Conservation (phyloP, 768 basidiomycete genomes). For the Agaricus blazei region DNA sequence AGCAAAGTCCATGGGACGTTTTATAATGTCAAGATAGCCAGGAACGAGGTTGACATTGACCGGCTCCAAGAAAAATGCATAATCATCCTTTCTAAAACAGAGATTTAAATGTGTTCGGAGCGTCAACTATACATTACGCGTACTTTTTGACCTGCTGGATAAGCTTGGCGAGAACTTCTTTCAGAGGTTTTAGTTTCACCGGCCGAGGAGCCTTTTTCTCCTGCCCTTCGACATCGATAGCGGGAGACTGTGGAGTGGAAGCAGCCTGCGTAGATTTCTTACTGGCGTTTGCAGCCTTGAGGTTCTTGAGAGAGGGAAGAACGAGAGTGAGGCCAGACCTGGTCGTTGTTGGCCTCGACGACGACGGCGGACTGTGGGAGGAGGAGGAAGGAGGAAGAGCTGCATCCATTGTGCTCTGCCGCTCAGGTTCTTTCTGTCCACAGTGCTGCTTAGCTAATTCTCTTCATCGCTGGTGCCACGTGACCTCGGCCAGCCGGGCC, state of each 20-base stretch:
- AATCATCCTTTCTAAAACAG: conserved; percentile 68
- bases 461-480: conserved; percentile 1
- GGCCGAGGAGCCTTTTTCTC: conserved; percentile 50
- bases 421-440: conserved; percentile 12
- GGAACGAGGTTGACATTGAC: conserved; percentile 58
- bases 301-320: conserved; percentile 58
- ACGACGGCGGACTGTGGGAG: neutral
- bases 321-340: conserved; percentile 59
- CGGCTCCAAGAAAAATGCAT: conserved; percentile 74
- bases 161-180: conserved; percentile 65
- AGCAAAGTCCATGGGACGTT: conserved; percentile 88
- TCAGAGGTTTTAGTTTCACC: conserved; percentile 72
- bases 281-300: conserved; percentile 50
- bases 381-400: conserved; percentile 7
- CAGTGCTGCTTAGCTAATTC: conserved; percentile 11
- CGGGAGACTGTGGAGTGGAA: conserved; percentile 14
- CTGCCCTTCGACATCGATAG: conserved; percentile 20
- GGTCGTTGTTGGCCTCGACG: conserved; percentile 12
- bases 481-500: neutral
- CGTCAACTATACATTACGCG: conserved; percentile 13
- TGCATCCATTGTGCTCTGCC: conserved; percentile 10
- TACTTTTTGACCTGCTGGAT: conserved; percentile 75
- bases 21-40: conserved; percentile 64
- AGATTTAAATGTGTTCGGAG: conserved; percentile 2
- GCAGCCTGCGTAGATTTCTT: conserved; percentile 40